Conservation (phyloP, 2,329 filamentous ascomycete genomes). For the Rutstroemia sp. region DNA sequence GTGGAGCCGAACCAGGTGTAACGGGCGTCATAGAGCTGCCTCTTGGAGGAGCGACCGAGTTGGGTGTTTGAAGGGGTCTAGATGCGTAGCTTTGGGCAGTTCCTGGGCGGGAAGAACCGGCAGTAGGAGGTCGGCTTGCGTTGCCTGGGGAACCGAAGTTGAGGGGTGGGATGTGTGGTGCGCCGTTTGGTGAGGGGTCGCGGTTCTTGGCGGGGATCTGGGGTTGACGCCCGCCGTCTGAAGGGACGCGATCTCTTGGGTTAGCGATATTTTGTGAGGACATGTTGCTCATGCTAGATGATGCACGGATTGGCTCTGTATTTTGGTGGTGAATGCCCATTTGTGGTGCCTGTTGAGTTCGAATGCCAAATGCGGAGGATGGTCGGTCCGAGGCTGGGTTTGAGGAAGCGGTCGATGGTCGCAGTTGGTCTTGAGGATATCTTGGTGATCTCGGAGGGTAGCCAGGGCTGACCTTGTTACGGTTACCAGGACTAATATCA, state of each 20-base stretch:
- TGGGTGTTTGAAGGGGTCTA: not conserved
- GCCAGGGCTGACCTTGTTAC: not conserved
- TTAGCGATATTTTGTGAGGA: constrained; percentile 32
- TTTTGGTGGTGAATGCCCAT: constrained; percentile 10
- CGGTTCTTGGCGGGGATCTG: not conserved
- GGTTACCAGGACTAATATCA: constrained; percentile 35
- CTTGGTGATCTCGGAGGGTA: constrained; percentile 25
- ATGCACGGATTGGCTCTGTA: constrained; percentile 31
- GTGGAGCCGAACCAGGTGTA: not conserved
- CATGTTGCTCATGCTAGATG: constrained; percentile 41
- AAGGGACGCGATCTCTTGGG: constrained; percentile 22
- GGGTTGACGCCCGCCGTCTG: constrained; percentile 2
- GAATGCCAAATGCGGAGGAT: constrained; percentile 43
- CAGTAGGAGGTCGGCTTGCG: constrained; percentile 7
- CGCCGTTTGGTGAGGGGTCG: not conserved
- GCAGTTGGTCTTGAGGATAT: constrained; percentile 32
- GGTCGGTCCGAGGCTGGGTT: constrained; percentile 34
- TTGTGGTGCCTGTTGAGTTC: constrained; percentile 27
- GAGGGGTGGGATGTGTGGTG: constrained; percentile 5
- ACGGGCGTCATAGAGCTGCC: constrained; percentile 17
- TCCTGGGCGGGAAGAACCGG: constrained; percentile 1
- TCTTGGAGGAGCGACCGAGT: constrained; percentile 14
- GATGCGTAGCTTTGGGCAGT: constrained; percentile 1
- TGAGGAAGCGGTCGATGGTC: constrained; percentile 31
- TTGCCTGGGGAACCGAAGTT: constrained; percentile 4